Evolutionary conservation across 495 filamentous ascomycete species (phyloP).

Genomic region (Opeltia flavorubescens): DNA sequence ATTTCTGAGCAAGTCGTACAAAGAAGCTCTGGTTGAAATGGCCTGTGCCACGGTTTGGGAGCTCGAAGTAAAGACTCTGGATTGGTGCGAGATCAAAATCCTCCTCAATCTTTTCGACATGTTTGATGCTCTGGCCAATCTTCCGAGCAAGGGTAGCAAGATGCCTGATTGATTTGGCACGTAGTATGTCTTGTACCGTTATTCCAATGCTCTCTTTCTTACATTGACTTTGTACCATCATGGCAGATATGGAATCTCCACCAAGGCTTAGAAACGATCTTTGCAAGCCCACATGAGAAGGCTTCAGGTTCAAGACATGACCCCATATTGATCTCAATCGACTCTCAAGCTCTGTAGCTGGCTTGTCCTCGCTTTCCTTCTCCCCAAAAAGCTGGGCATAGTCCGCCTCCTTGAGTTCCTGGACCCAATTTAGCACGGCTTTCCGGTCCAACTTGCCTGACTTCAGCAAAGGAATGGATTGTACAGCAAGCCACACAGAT

Average conservation of each 20-base stretch:
- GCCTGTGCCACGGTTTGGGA: constrained; percentile 38
- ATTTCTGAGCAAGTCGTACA: constrained; percentile 36
- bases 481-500: constrained; percentile 33
- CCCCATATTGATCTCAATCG: constrained; percentile 32
- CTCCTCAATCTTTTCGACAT: constrained; percentile 29
- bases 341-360: constrained; percentile 23
- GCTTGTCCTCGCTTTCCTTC: constrained; percentile 4
- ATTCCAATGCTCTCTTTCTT: constrained; percentile 37
- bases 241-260: constrained; percentile 57
- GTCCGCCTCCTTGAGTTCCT: constrained; percentile 21
- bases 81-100: constrained; percentile 56
- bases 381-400: constrained; percentile 5
- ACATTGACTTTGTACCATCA: constrained; percentile 44
- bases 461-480: constrained; percentile 32
- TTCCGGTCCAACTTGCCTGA: constrained; percentile 42
- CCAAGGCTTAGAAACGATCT: constrained; percentile 51
- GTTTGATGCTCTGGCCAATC: constrained; percentile 19
- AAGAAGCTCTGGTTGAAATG: constrained; percentile 63
- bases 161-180: constrained; percentile 31
- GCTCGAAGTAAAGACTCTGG: constrained; percentile 54
- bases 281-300: constrained; percentile 30
- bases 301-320: constrained; percentile 37
- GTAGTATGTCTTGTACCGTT: constrained; percentile 38
- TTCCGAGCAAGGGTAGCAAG: constrained; percentile 24
- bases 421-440: constrained; percentile 22